Evolutionary conservation across 2,329 filamentous ascomycete genomes (phyloP).

Genomic region (Claviceps monticola): DNA sequence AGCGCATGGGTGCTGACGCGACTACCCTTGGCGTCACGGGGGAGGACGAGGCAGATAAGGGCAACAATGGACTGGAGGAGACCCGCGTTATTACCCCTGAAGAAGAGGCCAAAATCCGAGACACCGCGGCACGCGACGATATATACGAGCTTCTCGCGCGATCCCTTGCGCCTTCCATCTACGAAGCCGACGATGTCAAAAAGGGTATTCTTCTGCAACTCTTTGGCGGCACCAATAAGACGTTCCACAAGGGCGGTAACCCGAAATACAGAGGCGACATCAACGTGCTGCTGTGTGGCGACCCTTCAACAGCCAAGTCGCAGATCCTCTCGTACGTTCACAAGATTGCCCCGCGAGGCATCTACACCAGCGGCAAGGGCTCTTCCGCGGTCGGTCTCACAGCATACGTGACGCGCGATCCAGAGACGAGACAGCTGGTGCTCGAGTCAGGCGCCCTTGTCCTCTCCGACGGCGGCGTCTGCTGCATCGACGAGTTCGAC

Average conservation of each 20-base stretch:
- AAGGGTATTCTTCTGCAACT: conserved; percentile 94
- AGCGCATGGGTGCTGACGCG: conserved; percentile 78
- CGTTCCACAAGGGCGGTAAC: conserved; percentile 89
- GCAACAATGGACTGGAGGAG: conserved; percentile 68
- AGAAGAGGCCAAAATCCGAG: conserved; percentile 78
- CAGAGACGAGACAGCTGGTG: conserved; percentile 66
- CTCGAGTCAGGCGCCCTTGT: conserved; percentile 70
- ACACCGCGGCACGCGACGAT: conserved; percentile 65
- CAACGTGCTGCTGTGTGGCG: conserved; percentile 91
- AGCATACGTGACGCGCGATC: conserved; percentile 68
- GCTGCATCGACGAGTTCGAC: conserved; percentile 76
- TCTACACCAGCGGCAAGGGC: conserved; percentile 72
- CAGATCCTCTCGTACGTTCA: conserved; percentile 91
- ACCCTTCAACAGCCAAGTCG: conserved; percentile 92
- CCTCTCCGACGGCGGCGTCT: conserved; percentile 68
- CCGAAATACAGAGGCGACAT: conserved; percentile 95
- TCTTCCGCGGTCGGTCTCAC: conserved; percentile 72
- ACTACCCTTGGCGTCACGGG: conserved; percentile 76
- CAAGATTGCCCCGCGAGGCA: conserved; percentile 83
- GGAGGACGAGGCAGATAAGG: conserved; percentile 48
- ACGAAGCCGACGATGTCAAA: conserved; percentile 97
- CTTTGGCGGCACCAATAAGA: conserved; percentile 96
- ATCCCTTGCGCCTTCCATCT: conserved; percentile 86
- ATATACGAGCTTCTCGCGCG: conserved; percentile 86
- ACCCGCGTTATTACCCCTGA: conserved; percentile 71